These are phyloP conservation scores for Dictyostelium brefeldianum DNA, from an alignment of 78 protist genomes.

Conservation along the genomic window DNA sequence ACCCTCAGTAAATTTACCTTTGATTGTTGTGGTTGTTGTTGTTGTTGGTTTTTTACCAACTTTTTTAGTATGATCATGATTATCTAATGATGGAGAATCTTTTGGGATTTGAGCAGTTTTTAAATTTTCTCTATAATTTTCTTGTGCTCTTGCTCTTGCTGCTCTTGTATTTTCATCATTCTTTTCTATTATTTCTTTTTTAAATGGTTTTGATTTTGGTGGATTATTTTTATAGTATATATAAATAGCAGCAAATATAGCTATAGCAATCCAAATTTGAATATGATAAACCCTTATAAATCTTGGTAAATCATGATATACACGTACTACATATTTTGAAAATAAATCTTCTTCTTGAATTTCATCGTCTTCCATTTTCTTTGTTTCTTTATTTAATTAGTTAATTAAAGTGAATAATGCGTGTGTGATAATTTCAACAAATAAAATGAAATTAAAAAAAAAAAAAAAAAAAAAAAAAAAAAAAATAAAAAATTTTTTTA, in stretches of 20 bases:
- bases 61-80: background rate
- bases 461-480: background rate
- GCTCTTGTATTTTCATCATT: background rate
- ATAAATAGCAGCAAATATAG: no score
- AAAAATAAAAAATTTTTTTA: background rate
- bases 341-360: background rate
- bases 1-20: background rate
- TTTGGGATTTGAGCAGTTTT: conserved; percentile 1
- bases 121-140: background rate
- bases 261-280: background rate
- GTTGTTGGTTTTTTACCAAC: background rate
- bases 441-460: no score
- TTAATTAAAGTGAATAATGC: background rate
- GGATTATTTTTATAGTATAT: background rate
- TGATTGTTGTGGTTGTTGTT: no score
- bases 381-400: background rate
- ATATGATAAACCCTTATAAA: background rate
- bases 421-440: conserved; percentile 4
- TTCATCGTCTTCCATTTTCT: background rate
- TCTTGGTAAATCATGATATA: background rate
- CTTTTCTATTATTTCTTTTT: background rate
- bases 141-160: background rate
- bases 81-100: background rate
- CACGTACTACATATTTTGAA: background rate
- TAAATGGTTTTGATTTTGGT: background rate